Evolutionary conservation across 2,329 filamentous ascomycete genomes (phyloP).

Genomic region (Ascocoryne sarcoides): DNA sequence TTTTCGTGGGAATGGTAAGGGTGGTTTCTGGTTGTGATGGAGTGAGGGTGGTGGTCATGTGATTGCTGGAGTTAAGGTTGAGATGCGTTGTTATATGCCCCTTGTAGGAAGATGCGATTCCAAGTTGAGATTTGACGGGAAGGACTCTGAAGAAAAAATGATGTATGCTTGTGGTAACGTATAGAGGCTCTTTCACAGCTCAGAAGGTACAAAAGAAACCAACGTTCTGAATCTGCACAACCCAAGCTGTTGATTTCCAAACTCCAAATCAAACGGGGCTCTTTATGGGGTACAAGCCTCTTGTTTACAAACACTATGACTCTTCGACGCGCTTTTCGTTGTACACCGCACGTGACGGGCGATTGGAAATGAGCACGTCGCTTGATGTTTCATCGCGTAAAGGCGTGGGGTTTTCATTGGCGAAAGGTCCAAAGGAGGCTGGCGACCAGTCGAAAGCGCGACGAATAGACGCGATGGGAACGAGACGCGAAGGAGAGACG

Average conservation of each 20-base stretch:
- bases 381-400: slow-evolving; percentile 5
- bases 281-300: no score
- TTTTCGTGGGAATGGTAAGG: not conserved
- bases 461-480: not conserved
- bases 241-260: no score
- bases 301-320: slow-evolving; percentile 4
- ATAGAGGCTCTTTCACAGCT: not conserved
- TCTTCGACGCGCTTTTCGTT: slow-evolving; percentile 2
- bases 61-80: not conserved
- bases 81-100: not conserved
- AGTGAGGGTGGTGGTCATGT: no score
- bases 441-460: no score
- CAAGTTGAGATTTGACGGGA: not conserved
- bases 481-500: not conserved
- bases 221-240: no score
- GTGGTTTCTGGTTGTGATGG: no score
- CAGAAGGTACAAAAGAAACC: no score
- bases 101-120: not conserved
- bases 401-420: not conserved
- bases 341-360: slow-evolving; percentile 4
- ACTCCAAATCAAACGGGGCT: no score
- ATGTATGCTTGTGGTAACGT: not conserved
- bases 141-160: not conserved
- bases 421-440: no score
- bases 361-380: slow-evolving; percentile 1